Conservation (phyloP, 257 asterid species). For the Datura wrightii region DNA sequence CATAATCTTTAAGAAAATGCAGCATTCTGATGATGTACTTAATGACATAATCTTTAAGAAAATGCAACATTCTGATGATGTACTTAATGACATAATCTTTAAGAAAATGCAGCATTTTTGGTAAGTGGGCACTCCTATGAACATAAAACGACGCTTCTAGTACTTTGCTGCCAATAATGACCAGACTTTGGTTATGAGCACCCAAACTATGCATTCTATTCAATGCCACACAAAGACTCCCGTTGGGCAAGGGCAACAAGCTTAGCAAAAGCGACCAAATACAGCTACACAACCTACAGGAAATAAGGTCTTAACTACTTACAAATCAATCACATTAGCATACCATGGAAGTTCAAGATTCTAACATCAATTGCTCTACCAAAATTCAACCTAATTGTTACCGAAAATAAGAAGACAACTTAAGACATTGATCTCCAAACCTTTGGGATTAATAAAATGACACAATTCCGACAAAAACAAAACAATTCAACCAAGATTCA, state of each 20-base stretch:
- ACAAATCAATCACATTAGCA: background rate
- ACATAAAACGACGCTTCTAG: background rate
- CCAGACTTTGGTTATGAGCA: background rate
- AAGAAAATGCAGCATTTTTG: background rate
- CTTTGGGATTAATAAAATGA: background rate
- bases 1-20: background rate
- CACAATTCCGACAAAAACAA: background rate
- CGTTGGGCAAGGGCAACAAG: background rate
- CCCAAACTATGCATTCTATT: background rate
- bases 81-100: background rate
- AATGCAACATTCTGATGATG: background rate
- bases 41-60: background rate
- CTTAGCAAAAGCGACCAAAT: background rate
- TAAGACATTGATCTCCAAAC: background rate
- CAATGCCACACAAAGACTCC: conserved; percentile 8
- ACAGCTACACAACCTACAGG: background rate
- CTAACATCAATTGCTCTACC: background rate
- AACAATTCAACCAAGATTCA: background rate
- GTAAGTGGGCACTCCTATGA: conserved; percentile 3
- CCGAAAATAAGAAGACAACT: background rate
- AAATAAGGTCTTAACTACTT: background rate
- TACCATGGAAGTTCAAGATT: background rate
- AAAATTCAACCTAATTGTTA: background rate
- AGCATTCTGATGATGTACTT: background rate
- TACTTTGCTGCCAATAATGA: background rate